Evolutionary conservation across 2,329 filamentous ascomycete species (phyloP).

Genomic region (Aureobasidium sp.): DNA sequence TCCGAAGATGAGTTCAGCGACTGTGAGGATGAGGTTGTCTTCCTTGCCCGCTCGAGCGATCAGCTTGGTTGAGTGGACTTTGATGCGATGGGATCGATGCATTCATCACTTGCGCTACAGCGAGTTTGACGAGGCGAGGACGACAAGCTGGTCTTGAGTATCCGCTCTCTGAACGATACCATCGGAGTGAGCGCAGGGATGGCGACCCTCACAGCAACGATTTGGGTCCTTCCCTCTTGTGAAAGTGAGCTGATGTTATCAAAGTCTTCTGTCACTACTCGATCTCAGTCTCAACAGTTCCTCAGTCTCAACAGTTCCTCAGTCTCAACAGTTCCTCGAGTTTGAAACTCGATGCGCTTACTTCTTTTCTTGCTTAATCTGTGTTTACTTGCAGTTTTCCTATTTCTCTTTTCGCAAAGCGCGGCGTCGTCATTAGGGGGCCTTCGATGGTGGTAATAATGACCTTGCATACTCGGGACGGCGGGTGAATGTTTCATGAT

Average conservation of each 20-base stretch:
- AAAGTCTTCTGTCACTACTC: no score
- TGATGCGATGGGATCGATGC: no score
- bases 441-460: slow-evolving; percentile 2
- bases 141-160: no score
- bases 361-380: background rate
- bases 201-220: no score
- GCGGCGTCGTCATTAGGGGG: background rate
- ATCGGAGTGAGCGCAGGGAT: no score
- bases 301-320: no score
- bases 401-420: background rate
- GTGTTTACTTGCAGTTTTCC: background rate
- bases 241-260: no score
- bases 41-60: background rate
- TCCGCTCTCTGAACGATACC: no score
- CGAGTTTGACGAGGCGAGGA: background rate
- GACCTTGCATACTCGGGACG: slow-evolving; percentile 2
- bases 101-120: no score
- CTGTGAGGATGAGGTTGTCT: background rate
- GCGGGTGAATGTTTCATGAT: background rate
- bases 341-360: background rate
- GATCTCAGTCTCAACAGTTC: background rate
- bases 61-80: background rate
- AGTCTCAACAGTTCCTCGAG: background rate
- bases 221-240: no score
- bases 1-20: background rate